Conservation (phyloP, 208 protist genomes). For the Acanthamoeba rhysodes region DNA sequence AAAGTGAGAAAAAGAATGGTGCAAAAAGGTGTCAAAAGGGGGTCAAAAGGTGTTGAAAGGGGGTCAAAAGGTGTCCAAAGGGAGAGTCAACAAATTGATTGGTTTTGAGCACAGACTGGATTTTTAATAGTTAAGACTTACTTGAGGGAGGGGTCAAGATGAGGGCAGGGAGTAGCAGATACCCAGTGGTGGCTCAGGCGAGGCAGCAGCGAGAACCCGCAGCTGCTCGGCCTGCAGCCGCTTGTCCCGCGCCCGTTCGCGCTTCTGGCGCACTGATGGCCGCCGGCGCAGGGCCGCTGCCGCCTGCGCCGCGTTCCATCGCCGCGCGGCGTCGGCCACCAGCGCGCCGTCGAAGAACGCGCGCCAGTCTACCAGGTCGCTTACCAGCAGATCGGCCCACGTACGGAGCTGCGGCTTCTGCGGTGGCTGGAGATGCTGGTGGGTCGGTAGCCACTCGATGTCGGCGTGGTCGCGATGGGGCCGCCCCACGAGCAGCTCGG, state of each 20-base stretch:
- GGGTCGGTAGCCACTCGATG: background rate
- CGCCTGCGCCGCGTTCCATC: background rate
- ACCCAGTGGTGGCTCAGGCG: too few species aligned
- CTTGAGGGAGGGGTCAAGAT: too few species aligned
- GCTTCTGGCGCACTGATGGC: background rate
- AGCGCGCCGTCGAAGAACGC: background rate
- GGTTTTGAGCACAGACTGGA: too few species aligned
- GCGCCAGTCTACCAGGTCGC: background rate
- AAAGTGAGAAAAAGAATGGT: too few species aligned
- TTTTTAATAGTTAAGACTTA: too few species aligned
- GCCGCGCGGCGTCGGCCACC: background rate
- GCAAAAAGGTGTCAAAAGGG: too few species aligned
- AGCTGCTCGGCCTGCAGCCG: background rate
- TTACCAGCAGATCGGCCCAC: background rate
- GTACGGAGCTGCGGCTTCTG: background rate
- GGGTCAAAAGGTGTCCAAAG: too few species aligned
- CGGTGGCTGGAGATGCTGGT: background rate
- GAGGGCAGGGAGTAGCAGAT: too few species aligned
- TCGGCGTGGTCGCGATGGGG: background rate
- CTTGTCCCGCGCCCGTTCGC: background rate
- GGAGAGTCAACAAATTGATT: too few species aligned
- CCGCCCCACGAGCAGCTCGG: constrained; percentile 13
- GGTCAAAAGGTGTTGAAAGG: too few species aligned
- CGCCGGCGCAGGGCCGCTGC: background rate
- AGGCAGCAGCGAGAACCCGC: background rate